Evolutionary conservation across 2,329 filamentous ascomycete genomes (phyloP), one percentile per base, ranked within the genome.

Genomic region (Apiospora kogelbergensis): DNA sequence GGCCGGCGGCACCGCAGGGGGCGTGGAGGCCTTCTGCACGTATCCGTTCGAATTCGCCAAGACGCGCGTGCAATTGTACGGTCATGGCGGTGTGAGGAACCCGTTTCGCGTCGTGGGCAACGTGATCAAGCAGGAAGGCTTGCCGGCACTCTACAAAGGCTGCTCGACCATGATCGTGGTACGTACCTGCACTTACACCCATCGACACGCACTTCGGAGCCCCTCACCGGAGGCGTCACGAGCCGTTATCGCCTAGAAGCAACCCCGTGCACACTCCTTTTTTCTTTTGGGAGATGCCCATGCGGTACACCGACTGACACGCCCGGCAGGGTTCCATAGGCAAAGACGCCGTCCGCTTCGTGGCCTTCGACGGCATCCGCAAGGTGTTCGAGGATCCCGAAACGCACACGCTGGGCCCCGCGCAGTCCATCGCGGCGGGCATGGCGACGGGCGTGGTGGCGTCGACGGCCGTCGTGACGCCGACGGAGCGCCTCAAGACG

Each of bases 41-140:
- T 90, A 90, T 76, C 88, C 88, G 4, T 86, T 90, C 76, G 89
- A 90, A 75, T 90, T 89, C 72, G 88, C 88, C 60, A 91, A 90
- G 77, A 90, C 88, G 1, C 81, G 87, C 68, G 86, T 89, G 41
- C 86, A 90, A 73, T 79, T 88, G 22, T 83, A 79, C 69, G 75
- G 80, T 48, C 80, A 75, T 70, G 74, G 70, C 74, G 83, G 75
- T 22, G 67, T 84, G 0, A 78, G 80, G 46, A 90, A 90, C 71
- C 88, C 88, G 0, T 87, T 89, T 74, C 73, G 78, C 1, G 84
- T 90, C 44, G 87, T 90, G 30, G 71, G 78, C 6, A 80, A 84
- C 68, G 86, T 90, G n/a, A 84, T 87, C 68, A 80, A 81, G 46
- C 80, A 84, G 26, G 88, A 90, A 76, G 88, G 89, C 1, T 53